A percentile compares a stretch with the other conserved stretches of the same genome.
Evolutionary conservation across 2,329 filamentous ascomycete genomes (phyloP).

Genomic region (Penicillium aurantiogriseum): DNA sequence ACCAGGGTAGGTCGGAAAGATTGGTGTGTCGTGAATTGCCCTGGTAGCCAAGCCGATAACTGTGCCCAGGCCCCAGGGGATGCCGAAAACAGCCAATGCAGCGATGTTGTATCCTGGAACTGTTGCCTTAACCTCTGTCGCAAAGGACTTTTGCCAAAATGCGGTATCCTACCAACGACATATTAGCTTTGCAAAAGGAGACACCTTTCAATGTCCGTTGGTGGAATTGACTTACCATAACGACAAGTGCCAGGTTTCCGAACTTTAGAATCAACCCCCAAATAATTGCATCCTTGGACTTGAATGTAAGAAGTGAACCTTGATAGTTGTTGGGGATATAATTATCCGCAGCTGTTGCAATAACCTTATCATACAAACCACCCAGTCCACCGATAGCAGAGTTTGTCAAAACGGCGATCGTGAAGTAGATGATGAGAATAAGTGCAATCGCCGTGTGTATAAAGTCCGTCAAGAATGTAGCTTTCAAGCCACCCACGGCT

Average conservation of each 20-base stretch:
- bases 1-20: slow-evolving; percentile 47
- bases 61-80: slow-evolving; percentile 50
- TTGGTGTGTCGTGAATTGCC: slow-evolving; percentile 48
- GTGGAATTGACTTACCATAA: slow-evolving; percentile 41
- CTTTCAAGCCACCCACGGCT: slow-evolving; percentile 50
- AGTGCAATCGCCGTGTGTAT: slow-evolving; percentile 50
- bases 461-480: slow-evolving; percentile 52
- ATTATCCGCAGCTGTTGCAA: slow-evolving; percentile 43
- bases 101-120: slow-evolving; percentile 51
- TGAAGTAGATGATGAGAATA: slow-evolving; percentile 52
- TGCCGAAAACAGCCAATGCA: slow-evolving; percentile 46
- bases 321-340: slow-evolving; percentile 48
- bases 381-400: slow-evolving; percentile 44
- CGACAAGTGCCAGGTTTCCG: slow-evolving; percentile 50
- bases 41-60: slow-evolving; percentile 48
- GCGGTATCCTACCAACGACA: slow-evolving; percentile 42
- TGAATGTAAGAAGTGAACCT: slow-evolving; percentile 51
- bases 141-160: slow-evolving; percentile 56
- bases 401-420: slow-evolving; percentile 46
- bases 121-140: slow-evolving; percentile 48
- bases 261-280: slow-evolving; percentile 51
- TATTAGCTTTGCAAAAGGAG: not conserved
- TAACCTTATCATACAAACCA: slow-evolving; percentile 50
- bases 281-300: slow-evolving; percentile 45
- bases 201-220: not conserved